A percentile compares a stretch with the other conserved stretches of the same genome.
phyloP scores from a whole-genome alignment of 139 green algal species.

The Chlamydomonas incerta region DNA sequence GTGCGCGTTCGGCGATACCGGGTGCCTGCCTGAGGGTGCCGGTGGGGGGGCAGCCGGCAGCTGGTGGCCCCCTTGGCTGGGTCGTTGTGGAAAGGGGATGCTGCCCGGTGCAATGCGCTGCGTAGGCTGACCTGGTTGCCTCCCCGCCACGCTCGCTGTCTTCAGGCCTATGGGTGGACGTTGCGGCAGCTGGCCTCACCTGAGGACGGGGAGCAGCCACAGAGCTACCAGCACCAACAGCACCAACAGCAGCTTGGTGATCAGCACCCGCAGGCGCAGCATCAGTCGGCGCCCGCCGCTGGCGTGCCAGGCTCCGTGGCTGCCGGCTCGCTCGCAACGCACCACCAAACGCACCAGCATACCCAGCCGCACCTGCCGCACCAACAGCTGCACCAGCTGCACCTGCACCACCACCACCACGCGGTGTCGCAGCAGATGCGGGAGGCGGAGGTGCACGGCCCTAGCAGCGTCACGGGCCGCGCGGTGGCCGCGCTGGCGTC shows the following conservation, averaged over 20 bases:
- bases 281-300: too few species aligned
- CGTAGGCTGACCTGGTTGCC: too few species aligned
- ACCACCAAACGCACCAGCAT: neutral
- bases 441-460: neutral
- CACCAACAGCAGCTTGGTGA: neutral
- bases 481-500: too few species aligned
- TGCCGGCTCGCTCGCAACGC: neutral
- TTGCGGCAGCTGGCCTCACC: slow-evolving; percentile 2
- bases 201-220: too few species aligned
- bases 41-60: too few species aligned
- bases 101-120: too few species aligned
- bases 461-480: neutral
- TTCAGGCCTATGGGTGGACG: slow-evolving; percentile 38
- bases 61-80: too few species aligned
- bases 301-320: too few species aligned
- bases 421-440: neutral
- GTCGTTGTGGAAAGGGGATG: too few species aligned
- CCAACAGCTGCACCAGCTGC: neutral
- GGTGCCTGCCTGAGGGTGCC: too few species aligned
- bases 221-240: neutral
- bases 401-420: slow-evolving; percentile 37
- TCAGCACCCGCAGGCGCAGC: neutral
- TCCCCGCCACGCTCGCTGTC: too few species aligned
- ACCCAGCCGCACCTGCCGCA: neutral
- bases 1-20: too few species aligned